These are phyloP conservation scores for Chalciporus chontae DNA, from an alignment of 768 basidiomycete species.

Conservation along the genomic window DNA sequence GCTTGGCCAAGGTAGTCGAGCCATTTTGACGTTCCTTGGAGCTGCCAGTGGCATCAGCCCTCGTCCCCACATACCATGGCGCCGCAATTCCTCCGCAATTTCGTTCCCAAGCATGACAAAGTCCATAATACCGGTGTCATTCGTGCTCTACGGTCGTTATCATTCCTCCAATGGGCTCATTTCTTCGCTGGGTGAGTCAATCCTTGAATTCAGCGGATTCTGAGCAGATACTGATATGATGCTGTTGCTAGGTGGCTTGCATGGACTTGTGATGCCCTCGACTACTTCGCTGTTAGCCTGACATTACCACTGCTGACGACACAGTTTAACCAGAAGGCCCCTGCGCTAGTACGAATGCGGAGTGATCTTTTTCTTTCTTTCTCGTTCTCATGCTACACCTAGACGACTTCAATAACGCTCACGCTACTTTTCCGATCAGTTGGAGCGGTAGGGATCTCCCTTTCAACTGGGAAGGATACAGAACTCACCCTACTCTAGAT, in stretches of 20 bases:
- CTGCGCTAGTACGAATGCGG: slow-evolving; percentile 39
- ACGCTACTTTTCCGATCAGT: slow-evolving; percentile 88
- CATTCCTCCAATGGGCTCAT: slow-evolving; percentile 53
- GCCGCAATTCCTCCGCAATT: slow-evolving; percentile 40
- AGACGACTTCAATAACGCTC: slow-evolving; percentile 83
- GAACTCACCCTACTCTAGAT: slow-evolving; percentile 30
- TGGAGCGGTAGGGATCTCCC: slow-evolving; percentile 50
- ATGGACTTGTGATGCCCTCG: slow-evolving; percentile 85
- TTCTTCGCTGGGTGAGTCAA: slow-evolving; percentile 52
- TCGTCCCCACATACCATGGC: slow-evolving; percentile 6
- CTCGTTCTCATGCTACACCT: background rate
- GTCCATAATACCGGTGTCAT: slow-evolving; percentile 36
- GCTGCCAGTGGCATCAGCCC: background rate
- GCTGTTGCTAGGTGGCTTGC: slow-evolving; percentile 69
- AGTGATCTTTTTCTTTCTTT: background rate
- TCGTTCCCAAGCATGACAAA: slow-evolving; percentile 48
- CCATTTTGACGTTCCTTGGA: background rate
- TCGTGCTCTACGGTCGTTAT: slow-evolving; percentile 41
- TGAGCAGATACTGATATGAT: background rate
- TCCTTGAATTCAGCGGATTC: background rate
- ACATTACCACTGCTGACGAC: slow-evolving; percentile 43
- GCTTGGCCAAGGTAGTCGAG: background rate
- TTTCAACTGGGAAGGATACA: background rate
- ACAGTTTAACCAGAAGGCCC: slow-evolving; percentile 44
- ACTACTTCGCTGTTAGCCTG: slow-evolving; percentile 78